Conservation (phyloP, 345 rosid species). For the Eutrema yunnanense region DNA sequence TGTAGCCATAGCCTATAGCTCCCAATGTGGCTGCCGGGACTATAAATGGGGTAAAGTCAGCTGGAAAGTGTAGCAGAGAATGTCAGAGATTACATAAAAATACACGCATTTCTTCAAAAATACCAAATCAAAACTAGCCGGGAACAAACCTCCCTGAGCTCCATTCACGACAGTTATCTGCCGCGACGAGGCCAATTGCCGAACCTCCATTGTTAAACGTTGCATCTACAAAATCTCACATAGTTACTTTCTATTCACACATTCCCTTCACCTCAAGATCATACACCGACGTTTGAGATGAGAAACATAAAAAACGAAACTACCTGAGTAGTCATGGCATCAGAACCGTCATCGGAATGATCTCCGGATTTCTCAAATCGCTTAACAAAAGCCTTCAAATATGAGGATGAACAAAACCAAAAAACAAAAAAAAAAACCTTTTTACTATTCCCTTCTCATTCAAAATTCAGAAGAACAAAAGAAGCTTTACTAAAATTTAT, state of each 20-base stretch:
- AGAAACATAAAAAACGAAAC: too few species aligned
- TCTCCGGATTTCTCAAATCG: slow-evolving; percentile 57
- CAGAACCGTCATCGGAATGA: slow-evolving; percentile 48
- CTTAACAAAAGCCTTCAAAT: slow-evolving; percentile 48
- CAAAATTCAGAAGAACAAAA: neutral
- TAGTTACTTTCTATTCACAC: slow-evolving; percentile 1
- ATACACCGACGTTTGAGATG: neutral
- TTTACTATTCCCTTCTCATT: neutral
- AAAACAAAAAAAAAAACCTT: neutral
- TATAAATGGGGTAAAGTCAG: slow-evolving; percentile 48
- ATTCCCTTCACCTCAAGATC: neutral
- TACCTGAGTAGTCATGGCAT: slow-evolving; percentile 18
- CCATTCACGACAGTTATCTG: slow-evolving; percentile 82
- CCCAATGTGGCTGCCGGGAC: slow-evolving; percentile 81
- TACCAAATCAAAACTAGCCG: neutral
- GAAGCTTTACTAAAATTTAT: neutral
- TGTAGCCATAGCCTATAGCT: slow-evolving; percentile 91
- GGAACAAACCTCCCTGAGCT: slow-evolving; percentile 41
- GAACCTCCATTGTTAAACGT: slow-evolving; percentile 60
- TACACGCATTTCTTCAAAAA: neutral
- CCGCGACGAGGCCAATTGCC: slow-evolving; percentile 54
- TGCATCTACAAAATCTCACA: slow-evolving; percentile 38
- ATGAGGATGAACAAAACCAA: neutral
- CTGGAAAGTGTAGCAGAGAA: slow-evolving; percentile 27
- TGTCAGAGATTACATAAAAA: neutral